Percentiles rank a stretch among this genome's conserved stretches.
Conservation (phyloP, 306 rosid genomes). For the Cucurbita pepo region DNA sequence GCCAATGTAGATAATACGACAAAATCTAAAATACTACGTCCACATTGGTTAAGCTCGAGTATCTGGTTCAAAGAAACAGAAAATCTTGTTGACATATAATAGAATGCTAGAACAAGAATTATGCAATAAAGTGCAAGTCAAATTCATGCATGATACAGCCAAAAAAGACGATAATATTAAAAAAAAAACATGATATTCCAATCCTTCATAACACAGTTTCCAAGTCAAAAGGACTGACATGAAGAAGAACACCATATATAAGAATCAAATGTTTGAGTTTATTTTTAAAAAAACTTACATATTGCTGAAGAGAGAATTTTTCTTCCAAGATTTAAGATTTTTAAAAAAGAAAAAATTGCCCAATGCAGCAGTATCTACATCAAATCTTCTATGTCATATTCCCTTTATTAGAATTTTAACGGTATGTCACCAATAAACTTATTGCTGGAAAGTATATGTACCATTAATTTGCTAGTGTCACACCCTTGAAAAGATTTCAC, state of each 20-base stretch:
- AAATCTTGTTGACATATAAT: neutral
- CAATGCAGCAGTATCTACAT: neutral
- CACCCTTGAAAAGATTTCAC: conserved; percentile 23
- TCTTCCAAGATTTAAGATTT: neutral
- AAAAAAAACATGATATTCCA: neutral
- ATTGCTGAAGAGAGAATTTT: neutral
- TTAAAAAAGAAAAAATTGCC: neutral
- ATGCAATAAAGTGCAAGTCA: neutral
- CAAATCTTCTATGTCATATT: neutral
- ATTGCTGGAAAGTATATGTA: conserved; percentile 11
- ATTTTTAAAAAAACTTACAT: neutral
- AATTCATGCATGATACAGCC: neutral
- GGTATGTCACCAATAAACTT: neutral
- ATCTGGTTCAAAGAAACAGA: conserved; percentile 33
- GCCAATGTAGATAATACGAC: conserved; percentile 29
- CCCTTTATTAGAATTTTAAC: neutral
- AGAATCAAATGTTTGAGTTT: neutral
- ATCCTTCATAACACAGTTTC: neutral
- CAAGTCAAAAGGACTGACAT: neutral
- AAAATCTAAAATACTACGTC: conserved; percentile 57
- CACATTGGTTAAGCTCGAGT: conserved; percentile 73
- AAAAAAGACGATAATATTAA: neutral
- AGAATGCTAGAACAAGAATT: neutral
- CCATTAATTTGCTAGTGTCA: conserved; percentile 37
- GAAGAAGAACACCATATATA: neutral